phyloP scores from a whole-genome alignment of 208 protist genomes.

The Crithidia brevicula region DNA sequence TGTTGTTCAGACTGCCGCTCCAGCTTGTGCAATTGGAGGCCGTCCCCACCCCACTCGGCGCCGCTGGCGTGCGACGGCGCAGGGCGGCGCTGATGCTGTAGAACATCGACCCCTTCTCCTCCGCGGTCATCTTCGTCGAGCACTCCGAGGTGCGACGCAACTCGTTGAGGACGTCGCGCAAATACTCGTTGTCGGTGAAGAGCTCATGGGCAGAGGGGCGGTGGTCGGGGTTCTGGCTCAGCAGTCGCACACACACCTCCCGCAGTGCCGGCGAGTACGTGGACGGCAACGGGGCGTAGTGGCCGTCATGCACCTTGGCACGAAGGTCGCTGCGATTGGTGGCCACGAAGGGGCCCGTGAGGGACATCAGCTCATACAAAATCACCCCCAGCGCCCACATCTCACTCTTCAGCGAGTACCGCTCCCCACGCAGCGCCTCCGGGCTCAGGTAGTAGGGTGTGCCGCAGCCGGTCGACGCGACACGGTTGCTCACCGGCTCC shows the following conservation, averaged over 20 bases:
- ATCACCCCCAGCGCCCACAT: conserved; percentile 86
- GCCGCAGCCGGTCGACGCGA: conserved; percentile 58
- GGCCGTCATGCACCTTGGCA: conserved; percentile 6
- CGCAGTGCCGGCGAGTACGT: conserved; percentile 18
- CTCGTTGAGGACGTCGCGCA: conserved; percentile 29
- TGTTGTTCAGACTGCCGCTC: conserved; percentile 10
- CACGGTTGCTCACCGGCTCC: conserved; percentile 39
- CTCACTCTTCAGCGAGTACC: conserved; percentile 91
- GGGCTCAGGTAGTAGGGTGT: conserved; percentile 91
- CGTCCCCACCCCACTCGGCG: not conserved
- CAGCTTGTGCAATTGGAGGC: conserved; percentile 6
- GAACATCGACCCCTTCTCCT: conserved; percentile 26
- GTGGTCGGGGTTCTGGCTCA: conserved; percentile 10
- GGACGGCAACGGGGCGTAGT: conserved; percentile 6
- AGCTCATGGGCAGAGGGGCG: conserved; percentile 27
- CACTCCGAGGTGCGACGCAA: conserved; percentile 34
- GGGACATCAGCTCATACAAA: conserved; percentile 76
- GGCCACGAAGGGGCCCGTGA: conserved; percentile 71
- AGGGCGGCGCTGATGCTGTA: conserved; percentile 29
- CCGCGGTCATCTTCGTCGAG: conserved; percentile 29
- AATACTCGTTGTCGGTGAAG: conserved; percentile 32
- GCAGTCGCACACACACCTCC: conserved; percentile 21
- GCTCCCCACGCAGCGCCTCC: conserved; percentile 83
- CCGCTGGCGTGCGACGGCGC: conserved; percentile 11
- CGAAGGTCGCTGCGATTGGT: conserved; percentile 24